Base-by-base conservation (phyloP, 202 grass and related monocot species). In the Bolboschoenoplectus hybrid region DNA sequence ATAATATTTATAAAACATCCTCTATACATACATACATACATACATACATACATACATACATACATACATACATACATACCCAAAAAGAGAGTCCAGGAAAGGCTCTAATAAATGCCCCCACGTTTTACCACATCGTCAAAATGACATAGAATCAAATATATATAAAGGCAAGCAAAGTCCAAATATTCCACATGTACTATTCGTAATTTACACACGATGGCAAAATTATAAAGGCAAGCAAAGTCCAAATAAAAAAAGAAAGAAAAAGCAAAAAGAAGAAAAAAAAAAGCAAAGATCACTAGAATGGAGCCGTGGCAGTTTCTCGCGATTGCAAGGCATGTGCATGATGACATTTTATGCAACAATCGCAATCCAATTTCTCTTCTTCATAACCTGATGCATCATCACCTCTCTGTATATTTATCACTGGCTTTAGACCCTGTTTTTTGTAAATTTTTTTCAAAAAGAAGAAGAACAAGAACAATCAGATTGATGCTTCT, bases 341-440 rank as follows among this genome's bases (percentile, higher is more conserved):
- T 43, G 9, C 47, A 61, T 67, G 2, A 61, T 67, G 2, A 55
- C 51, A 52, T 34, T 51, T 56, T 12, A 64, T 79, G 17, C 38
- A 12, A 13, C 3, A 39, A 77, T 76, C 20, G 5, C 6, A 53
- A 62, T 63, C 12, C 12, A 84, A 8, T 4, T 9, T 41, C 20
- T 85, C 74, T 2, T 64, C 63, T 35, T 85, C 41, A 7, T 85
- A 38, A 36, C 91, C 81, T 38, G 73, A 68, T 14, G 50, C 81
- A 55, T 83, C 9, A 50, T 40, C 58, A 36, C 20, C 17, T 7
- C 81, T 82, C 6, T 46, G n/a, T 43, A 46, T 53, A 47, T 7
- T 9, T 12, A 67, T 26, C 66, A 92, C 88, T 43, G 93, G 90
- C 60, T 95, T 89, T 5, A 95, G 51, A n/a, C 93, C 93, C 85